Evolutionary conservation across 2,329 filamentous ascomycete genomes (phyloP).

Genomic region (Cryoendolithus antarcticus): DNA sequence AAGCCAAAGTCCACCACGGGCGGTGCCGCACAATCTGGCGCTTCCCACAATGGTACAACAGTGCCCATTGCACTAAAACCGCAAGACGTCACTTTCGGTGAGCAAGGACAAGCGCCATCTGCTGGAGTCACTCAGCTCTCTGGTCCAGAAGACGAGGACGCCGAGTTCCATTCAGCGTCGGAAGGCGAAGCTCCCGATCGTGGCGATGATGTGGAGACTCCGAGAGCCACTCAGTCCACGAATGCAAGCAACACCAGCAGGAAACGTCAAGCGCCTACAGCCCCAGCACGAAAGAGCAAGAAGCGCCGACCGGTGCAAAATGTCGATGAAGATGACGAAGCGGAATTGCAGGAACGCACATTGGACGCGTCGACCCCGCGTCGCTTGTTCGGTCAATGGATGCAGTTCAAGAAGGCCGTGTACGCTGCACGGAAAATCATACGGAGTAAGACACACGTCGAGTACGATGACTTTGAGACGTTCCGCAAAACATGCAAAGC

Average conservation of each 20-base stretch:
- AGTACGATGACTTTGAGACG: not conserved
- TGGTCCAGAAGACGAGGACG: not conserved
- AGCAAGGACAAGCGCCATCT: not conserved
- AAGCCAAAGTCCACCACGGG: too few species aligned
- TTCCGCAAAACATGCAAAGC: conserved; percentile 1
- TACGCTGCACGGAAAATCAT: not conserved
- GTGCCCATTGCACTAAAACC: too few species aligned
- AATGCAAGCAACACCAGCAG: not conserved
- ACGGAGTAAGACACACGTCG: not conserved
- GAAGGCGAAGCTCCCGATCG: not conserved
- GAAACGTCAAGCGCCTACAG: not conserved
- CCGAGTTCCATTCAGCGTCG: not conserved
- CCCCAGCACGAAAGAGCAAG: too few species aligned
- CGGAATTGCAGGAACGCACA: not conserved
- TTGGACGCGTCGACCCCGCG: not conserved
- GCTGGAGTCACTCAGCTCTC: not conserved
- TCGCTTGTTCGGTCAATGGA: conserved; percentile 5
- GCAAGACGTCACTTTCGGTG: not conserved
- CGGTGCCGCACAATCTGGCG: too few species aligned
- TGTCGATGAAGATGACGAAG: conserved; percentile 1
- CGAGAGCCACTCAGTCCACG: not conserved
- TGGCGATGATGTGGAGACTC: not conserved
- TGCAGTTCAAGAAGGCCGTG: not conserved
- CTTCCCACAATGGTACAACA: too few species aligned
- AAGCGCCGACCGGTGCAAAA: not conserved